Conservation (phyloP, 768 basidiomycete genomes). For the Saitozyma podzolica region DNA sequence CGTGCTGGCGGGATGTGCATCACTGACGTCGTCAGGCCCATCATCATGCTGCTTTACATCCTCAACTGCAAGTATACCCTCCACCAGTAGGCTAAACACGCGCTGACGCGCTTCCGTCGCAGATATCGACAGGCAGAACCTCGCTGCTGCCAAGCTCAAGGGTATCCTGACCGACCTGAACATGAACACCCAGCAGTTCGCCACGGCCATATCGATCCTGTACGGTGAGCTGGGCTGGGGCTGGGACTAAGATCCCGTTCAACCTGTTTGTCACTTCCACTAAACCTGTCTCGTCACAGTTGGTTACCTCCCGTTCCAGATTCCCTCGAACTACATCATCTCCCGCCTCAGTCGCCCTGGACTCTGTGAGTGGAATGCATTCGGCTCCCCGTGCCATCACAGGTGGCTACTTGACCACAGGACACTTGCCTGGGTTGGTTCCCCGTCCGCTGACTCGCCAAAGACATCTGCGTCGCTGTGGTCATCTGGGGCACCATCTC, state of each 20-base stretch:
- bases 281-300: neutral
- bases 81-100: neutral
- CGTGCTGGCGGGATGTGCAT: too few relatives aligned
- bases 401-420: neutral
- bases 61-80: constrained; percentile 26
- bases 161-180: constrained; percentile 44
- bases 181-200: constrained; percentile 40
- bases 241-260: neutral
- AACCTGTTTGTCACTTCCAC: neutral
- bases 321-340: constrained; percentile 46
- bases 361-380: constrained; percentile 18
- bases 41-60: constrained; percentile 37
- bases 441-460: neutral
- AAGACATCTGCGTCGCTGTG: constrained; percentile 27
- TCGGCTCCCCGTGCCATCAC: neutral
- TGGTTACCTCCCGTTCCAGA: constrained; percentile 32
- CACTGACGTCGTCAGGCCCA: constrained; percentile 16
- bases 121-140: constrained; percentile 42
- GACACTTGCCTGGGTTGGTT: too few relatives aligned
- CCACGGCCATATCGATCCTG: constrained; percentile 41
- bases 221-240: constrained; percentile 31
- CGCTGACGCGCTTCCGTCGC: neutral
- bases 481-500: constrained; percentile 33
- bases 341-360: constrained; percentile 35
- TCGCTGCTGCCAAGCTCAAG: constrained; percentile 42